Base-by-base conservation (phyloP, 352 stramenopile species). In the Phytophthora syringae region DNA sequence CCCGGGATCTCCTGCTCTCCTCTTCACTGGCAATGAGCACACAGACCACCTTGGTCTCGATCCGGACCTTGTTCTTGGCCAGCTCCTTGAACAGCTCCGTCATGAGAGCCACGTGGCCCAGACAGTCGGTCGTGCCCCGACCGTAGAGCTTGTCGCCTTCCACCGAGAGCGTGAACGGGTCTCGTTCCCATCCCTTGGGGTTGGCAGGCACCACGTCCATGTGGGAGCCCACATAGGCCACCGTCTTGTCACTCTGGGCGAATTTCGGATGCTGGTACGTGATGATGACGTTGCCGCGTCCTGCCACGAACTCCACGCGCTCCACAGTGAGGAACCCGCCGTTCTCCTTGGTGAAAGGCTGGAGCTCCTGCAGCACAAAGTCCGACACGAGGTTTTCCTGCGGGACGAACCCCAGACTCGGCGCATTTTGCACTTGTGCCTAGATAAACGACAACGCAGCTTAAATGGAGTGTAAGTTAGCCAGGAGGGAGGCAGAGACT, bases 161-260 rank as follows among this genome's bases (percentile, higher is more conserved):
- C 3, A 93, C 84, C 16, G 74, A 82, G 1, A 98, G 76, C 40
- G 86, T 77, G 74, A 98, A 98, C 20, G 92, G 92, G 55, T 97
- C 86, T 36, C 85, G 70, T 16, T 88, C 74, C 92, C 92, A 98
- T 16, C 76, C 84, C 52, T 96, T 87, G 7, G 90, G 87, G 72
- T 96, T 95, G 30, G 92, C 92, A 9, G 92, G 91, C 54, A 98
- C 92, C 21, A 97, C 93, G 63, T 98, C 93, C 79, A 98, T 78
- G 72, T 98, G 93, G 45, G 84, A 88, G 4, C 91, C 92, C 6
- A 98, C 86, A 32, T 97, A 90, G 18, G 87, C 89, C 32, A 97
- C 61, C 21, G 90, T 97, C 61, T 92, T 87, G 63, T 86, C 75
- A 10, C 28, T 24, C 2, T 50, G 64, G 18, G 76, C 70, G 27